phyloP scores from a whole-genome alignment of 495 filamentous ascomycete genomes.

The Xylaria curta region DNA sequence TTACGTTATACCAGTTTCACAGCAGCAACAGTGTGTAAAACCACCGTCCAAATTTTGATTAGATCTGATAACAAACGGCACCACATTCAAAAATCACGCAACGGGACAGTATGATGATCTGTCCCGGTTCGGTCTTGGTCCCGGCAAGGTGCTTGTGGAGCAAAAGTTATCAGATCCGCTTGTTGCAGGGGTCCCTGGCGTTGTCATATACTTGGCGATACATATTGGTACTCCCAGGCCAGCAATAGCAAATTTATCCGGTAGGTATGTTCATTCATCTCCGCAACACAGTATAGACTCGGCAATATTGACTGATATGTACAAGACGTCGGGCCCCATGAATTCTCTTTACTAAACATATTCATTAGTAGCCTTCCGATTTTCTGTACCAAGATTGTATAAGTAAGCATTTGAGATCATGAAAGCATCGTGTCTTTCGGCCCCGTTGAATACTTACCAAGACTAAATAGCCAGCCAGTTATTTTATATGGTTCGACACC shows the following conservation, averaged over 20 bases:
- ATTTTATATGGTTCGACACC: not conserved
- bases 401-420: not conserved
- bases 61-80: constrained; percentile 26
- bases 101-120: not conserved
- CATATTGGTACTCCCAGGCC: not conserved
- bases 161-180: constrained; percentile 42
- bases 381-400: not conserved
- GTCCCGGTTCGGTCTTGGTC: not conserved
- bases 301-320: not conserved
- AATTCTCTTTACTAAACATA: not conserved
- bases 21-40: not conserved
- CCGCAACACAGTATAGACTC: not conserved
- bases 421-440: not conserved
- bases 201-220: not conserved
- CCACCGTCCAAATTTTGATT: constrained; percentile 1
- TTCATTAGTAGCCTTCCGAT: not conserved
- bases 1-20: not conserved
- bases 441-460: not conserved
- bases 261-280: not conserved
- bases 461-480: not conserved
- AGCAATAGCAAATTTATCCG: not conserved
- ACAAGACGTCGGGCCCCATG: too few species aligned
- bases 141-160: constrained; percentile 17
- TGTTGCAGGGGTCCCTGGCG: constrained; percentile 25
- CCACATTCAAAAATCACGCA: constrained; percentile 16